Base-by-base conservation (phyloP, 75 land plant species). In the Ceratopteris richardii region DNA sequence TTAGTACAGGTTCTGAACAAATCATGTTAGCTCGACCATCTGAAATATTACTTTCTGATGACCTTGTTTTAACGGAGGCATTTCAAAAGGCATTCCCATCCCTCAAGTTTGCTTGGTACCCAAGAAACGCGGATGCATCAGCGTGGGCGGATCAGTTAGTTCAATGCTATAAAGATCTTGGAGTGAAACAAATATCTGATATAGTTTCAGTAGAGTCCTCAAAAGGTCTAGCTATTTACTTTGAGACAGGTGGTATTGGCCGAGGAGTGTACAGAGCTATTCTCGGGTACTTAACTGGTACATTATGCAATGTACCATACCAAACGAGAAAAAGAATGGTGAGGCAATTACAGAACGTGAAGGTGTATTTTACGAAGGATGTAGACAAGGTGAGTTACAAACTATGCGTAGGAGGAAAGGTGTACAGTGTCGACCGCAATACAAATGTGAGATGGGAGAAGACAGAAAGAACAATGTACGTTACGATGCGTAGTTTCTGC, bases 31-130 rank as follows among this genome's bases (percentile, higher is more conserved):
- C 50, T 46, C 50, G 50, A 2, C 50, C 50, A 5, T 18, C 18
- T 18, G 50, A 46, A 14, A 17, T 46, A 5, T 46, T 46, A 14
- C 17, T 6, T 46, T 5, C 12, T 3, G 22, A 46, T 46, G 17
- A 46, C 22, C 50, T 46, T 21, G 4, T 46, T 17, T 14, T 46
- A 21, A 17, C 50, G 4, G 50, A 46, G 14, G 14, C 22, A 21
- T 46, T 46, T 21, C 22, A 21, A 2, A 4, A 21, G 22, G 18
- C 50, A 2, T 46, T n/a, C 50, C 50, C 50, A 2, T 18, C 22
- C 4, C 50, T 46, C 18, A 46, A 46, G 50, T 46, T 46, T 46
- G 50, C 50, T 2, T 46, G 50, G 50, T 46, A 46, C 17, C 50
- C 50, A 21, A 46, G 50, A 46, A 5, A 5, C 22, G 50, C 50